Evolutionary conservation across 2,329 filamentous ascomycete species (phyloP), one percentile per base, ranked within the genome.

Genomic region (Aspergillus flavus): DNA sequence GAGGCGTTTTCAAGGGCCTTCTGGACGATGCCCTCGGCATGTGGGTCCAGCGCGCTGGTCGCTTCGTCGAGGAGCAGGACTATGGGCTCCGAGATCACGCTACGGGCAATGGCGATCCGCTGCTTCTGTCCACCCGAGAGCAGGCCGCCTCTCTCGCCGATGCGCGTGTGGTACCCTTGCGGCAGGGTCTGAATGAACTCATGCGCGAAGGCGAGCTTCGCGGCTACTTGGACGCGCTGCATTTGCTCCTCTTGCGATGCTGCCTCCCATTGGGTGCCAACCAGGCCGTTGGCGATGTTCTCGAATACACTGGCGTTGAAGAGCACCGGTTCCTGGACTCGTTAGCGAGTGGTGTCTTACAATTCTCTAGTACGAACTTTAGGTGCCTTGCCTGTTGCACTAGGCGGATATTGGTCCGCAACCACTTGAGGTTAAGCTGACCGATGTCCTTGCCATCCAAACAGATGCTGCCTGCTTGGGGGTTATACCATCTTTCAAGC

Each of bases 121-220:
- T 96, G 93, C 76, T 95, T 94, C 78, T 97, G 93, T 19, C 93
- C 93, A 73, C 93, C 93, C 54, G 90, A 93, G 7, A 97, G 82
- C 56, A 94, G 79, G 68, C 93, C 92, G 5, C 92, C 93, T 64
- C 92, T 86, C 75, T 95, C 91, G 61, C 93, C 93, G n/a, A 96
- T 91, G 64, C 91, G 86, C 0, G 93, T 96, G 68, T 94, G 84
- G 69, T 96, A 96, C 7, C 90, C 90, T 66, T 95, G 87, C 0
- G 92, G 91, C 0, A 96, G 84, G 3, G 83, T 75, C 2, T 82
- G 84, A 64, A 96, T 89, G 74, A 96, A 96, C 65, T 93, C 91
- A 71, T 95, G 91, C 0, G 92, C 93, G 68, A 95, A 71, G 1
- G 71, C 69, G 14, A 65, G 57, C 45, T 66, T 67, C 6, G 65